Evolutionary conservation across 2,329 filamentous ascomycete genomes (phyloP).

Genomic region (Didymella segeticola): DNA sequence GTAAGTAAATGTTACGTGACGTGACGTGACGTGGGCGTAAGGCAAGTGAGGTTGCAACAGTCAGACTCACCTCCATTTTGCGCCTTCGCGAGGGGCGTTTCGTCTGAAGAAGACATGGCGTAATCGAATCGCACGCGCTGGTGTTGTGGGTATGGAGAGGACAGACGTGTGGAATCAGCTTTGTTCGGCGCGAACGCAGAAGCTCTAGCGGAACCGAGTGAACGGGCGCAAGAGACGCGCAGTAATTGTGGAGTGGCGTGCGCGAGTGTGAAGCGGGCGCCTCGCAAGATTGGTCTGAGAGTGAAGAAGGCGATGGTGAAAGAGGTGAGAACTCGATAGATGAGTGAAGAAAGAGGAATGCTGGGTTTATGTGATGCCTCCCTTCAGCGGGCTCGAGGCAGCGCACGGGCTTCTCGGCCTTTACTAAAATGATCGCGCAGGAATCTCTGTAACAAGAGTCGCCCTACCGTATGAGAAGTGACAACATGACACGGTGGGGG

Average conservation of each 20-base stretch:
- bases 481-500: neutral
- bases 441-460: constrained; percentile 30
- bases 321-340: constrained; percentile 21
- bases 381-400: constrained; percentile 28
- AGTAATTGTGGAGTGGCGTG: constrained; percentile 21
- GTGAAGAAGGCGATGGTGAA: constrained; percentile 29
- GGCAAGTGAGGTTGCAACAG: constrained; percentile 3
- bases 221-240: constrained; percentile 28
- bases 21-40: constrained; percentile 1
- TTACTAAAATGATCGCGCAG: constrained; percentile 31
- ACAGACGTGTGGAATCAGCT: constrained; percentile 36
- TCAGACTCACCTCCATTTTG: constrained; percentile 66
- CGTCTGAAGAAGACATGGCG: constrained; percentile 73
- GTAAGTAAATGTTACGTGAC: constrained; percentile 31
- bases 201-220: constrained; percentile 35
- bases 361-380: constrained; percentile 41
- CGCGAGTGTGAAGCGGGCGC: constrained; percentile 24
- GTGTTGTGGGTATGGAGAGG: constrained; percentile 28
- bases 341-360: constrained; percentile 38
- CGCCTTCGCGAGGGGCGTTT: constrained; percentile 72
- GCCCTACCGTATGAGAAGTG: constrained; percentile 6
- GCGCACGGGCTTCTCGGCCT: constrained; percentile 32
- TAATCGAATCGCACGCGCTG: constrained; percentile 29
- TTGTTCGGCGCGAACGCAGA: constrained; percentile 35
- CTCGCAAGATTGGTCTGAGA: constrained; percentile 16